Conservation (phyloP, 164 flowering plant genomes). For the Santalum album region DNA sequence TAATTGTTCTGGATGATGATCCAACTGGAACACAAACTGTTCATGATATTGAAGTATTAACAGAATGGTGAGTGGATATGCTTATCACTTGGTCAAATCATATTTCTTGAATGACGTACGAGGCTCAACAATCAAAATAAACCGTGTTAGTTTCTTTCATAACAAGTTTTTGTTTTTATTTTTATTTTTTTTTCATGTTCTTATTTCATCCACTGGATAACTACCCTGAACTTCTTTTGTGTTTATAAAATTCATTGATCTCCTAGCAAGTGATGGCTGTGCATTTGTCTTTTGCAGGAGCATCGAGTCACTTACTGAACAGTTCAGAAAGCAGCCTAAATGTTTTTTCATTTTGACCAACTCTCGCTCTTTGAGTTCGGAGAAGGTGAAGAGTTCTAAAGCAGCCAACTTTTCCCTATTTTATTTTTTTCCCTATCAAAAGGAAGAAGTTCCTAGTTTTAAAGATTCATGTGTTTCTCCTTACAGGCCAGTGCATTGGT, state of each 20-base stretch:
- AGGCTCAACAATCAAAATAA: not conserved
- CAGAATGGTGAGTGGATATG: slow-evolving; percentile 66
- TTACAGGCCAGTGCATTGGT: slow-evolving; percentile 69
- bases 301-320: slow-evolving; percentile 61
- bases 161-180: not conserved
- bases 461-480: slow-evolving; percentile 5
- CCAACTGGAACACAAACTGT: slow-evolving; percentile 99
- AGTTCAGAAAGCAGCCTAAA: slow-evolving; percentile 57
- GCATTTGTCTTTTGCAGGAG: slow-evolving; percentile 44
- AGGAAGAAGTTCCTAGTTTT: not conserved
- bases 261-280: not conserved
- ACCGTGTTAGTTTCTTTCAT: not conserved
- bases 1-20: slow-evolving; percentile 97
- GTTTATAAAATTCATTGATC: no score
- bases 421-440: not conserved
- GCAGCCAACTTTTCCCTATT: not conserved
- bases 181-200: not conserved
- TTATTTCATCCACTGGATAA: not conserved
- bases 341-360: slow-evolving; percentile 98
- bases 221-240: not conserved
- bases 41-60: slow-evolving; percentile 88
- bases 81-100: slow-evolving; percentile 1
- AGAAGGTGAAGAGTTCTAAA: slow-evolving; percentile 49
- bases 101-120: not conserved
- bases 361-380: slow-evolving; percentile 79